Base-by-base conservation (phyloP, 345 rosid species). In the sweet orange (Citrus sinensis) region DNA sequence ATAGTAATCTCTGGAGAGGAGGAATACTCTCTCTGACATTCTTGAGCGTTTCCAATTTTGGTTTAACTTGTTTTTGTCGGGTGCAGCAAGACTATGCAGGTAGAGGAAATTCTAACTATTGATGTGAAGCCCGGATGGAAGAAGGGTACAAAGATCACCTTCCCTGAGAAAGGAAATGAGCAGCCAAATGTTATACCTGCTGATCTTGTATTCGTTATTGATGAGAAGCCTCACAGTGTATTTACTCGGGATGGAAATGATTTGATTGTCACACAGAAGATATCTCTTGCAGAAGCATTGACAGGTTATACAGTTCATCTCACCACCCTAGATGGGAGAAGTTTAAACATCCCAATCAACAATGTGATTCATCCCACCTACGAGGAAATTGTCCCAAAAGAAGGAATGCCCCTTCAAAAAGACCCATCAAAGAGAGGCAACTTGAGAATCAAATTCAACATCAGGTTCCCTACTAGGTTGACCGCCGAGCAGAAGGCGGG, bases 341-440 rank as follows among this genome's bases (percentile, higher is more conserved):
- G 69, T 65, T 81, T 90, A 70, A 63, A 84, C 22, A 39, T 89
- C n/a, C 89, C 91, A 1, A 83, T 85, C 46, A 80, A 81, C 16
- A 87, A 78, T 59, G 88, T 90, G 59, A 81, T 90, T 60, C 85
- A 83, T 79, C 90, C 94, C 7, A 88, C 80, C 25, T 86, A 86
- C 22, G 94, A 91, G 85, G 85, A 86, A 49, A 83, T 87, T 46
- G 84, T 90, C 29, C 64, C 88, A 2, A 76, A 79, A 67, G 92
- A 90, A 59, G 94, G 92, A 76, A 89, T 91, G 92, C 94, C 94
- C 1, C 78, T 89, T 24, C 89, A 89, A 51, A 87, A 86, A 80
- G 92, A 90, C 67, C 90, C 92, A 39, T 68, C 82, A 46, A 85
- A 80, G 84, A 88, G 70, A 80, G 92, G 93, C 32, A 89, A 89